Evolutionary conservation across 225 moss, liverwort and hornwort genomes (phyloP).

Genomic region (Asterella californica): DNA sequence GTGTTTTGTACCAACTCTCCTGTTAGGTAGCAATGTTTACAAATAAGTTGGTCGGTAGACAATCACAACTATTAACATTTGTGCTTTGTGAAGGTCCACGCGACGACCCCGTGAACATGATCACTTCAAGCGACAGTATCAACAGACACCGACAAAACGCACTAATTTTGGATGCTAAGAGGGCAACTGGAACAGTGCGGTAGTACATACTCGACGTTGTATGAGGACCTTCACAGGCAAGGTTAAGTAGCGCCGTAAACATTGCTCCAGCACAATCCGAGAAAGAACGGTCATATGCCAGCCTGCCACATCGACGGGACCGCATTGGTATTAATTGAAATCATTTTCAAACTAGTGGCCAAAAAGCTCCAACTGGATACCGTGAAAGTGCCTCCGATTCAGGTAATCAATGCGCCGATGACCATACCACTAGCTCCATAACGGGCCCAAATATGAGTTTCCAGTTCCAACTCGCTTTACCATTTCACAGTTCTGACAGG

Average conservation of each 20-base stretch:
- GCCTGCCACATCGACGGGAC: slow-evolving; percentile 35
- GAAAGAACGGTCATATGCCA: slow-evolving; percentile 77
- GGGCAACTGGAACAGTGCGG: too few relatives aligned
- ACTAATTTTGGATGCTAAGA: neutral
- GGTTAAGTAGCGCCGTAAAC: slow-evolving; percentile 75
- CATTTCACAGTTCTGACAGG: neutral
- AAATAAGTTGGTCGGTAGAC: neutral
- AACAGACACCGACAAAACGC: neutral
- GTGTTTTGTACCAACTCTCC: slow-evolving; percentile 66
- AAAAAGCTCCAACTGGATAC: neutral
- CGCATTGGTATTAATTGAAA: neutral
- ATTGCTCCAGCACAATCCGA: slow-evolving; percentile 96
- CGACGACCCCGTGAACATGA: too few relatives aligned
- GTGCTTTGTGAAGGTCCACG: too few relatives aligned
- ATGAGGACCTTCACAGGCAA: slow-evolving; percentile 60
- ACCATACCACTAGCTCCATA: neutral
- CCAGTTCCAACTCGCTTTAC: neutral
- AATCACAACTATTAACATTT: neutral
- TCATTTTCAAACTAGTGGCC: neutral
- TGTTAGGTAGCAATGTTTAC: slow-evolving; percentile 20
- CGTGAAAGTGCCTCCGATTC: neutral
- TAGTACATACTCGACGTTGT: slow-evolving; percentile 51
- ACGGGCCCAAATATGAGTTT: neutral
- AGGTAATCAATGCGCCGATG: neutral
- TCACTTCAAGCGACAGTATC: too few relatives aligned